These are phyloP conservation scores for Linum usitatissimum DNA, from an alignment of 345 rosid species.

Conservation along the genomic window DNA sequence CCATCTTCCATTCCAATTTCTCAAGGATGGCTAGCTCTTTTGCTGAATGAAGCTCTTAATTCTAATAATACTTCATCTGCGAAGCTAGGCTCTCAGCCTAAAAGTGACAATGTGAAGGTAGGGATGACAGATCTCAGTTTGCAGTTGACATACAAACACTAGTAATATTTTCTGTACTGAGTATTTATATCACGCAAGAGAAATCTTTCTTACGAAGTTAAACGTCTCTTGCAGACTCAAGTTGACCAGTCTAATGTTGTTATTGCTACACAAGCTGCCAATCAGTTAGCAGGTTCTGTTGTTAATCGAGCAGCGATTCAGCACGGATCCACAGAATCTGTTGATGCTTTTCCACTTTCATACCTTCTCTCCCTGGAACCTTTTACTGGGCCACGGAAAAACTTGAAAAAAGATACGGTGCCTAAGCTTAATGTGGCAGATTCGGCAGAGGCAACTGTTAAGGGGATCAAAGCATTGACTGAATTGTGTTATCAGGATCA, in stretches of 20 bases:
- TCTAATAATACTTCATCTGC: slow-evolving; percentile 40
- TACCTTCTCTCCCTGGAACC: slow-evolving; percentile 91
- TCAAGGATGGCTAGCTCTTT: slow-evolving; percentile 86
- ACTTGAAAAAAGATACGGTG: slow-evolving; percentile 50
- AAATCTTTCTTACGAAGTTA: slow-evolving; percentile 8
- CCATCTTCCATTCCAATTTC: slow-evolving; percentile 71
- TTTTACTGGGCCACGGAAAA: slow-evolving; percentile 51
- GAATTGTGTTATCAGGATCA: slow-evolving; percentile 65
- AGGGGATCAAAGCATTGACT: slow-evolving; percentile 75
- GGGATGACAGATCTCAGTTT: slow-evolving; percentile 7
- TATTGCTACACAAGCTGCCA: slow-evolving; percentile 54
- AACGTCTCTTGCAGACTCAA: slow-evolving; percentile 45
- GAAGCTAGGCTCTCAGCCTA: slow-evolving; percentile 49
- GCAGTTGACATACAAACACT: background rate
- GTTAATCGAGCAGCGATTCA: slow-evolving; percentile 69
- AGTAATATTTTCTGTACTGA: background rate
- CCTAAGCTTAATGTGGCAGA: slow-evolving; percentile 71
- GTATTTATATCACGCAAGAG: background rate
- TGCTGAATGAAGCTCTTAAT: slow-evolving; percentile 53
- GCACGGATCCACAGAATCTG: slow-evolving; percentile 38
- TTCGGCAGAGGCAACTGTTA: slow-evolving; percentile 82
- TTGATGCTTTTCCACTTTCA: slow-evolving; percentile 47
- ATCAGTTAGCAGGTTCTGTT: slow-evolving; percentile 68
- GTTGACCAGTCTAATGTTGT: slow-evolving; percentile 61
- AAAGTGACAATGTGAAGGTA: slow-evolving; percentile 63